Base-by-base conservation (phyloP, 257 asterid species). In the Solanum virginianum region DNA sequence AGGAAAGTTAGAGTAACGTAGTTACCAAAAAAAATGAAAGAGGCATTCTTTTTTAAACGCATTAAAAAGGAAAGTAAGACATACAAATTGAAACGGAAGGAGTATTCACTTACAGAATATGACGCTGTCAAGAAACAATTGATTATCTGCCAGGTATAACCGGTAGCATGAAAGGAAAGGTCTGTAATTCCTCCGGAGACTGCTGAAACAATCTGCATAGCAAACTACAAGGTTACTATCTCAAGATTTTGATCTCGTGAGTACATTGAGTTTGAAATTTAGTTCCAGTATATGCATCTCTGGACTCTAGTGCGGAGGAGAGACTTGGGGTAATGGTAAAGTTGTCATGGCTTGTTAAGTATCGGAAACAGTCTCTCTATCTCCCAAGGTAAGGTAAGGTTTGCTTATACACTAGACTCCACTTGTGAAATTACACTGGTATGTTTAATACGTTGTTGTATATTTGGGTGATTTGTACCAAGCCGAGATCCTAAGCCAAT, bases 81-180 rank as follows among this genome's bases (percentile, higher is more conserved):
- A 60, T 10, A 0, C 1, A 60, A 60, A 60, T 60, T 0, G 16
- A 60, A 60, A 60, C 1, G 4, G 0, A n/a, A 0, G 68, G 15
- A n/a, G 32, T 60, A n/a, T 4, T n/a, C 41, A 87, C 98, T 93
- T 86, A 95, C 99, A 85, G 99, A 96, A 84, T 96, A 96, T 16
- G 98, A 94, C 75, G 99, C 99, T 11, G 99, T 96, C 89, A 96
- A 84, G 88, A 91, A 91, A 85, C 99, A 96, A 87, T 96, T 96
- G 87, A 95, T 86, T 51, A 96, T 89, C 91, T 96, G 99, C 98
- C 99, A 96, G 14, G 93, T 88, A 88, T 96, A 96, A 85, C 99
- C 99, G 88, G 88, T 17, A 80, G 96, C 97, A 88, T 93, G 87
- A 84, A 95, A 95, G 55, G 98, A 90, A 82, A 95, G 91, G 89